Conservation (phyloP, 495 filamentous ascomycete genomes). For the Bryoglossum gracile region DNA sequence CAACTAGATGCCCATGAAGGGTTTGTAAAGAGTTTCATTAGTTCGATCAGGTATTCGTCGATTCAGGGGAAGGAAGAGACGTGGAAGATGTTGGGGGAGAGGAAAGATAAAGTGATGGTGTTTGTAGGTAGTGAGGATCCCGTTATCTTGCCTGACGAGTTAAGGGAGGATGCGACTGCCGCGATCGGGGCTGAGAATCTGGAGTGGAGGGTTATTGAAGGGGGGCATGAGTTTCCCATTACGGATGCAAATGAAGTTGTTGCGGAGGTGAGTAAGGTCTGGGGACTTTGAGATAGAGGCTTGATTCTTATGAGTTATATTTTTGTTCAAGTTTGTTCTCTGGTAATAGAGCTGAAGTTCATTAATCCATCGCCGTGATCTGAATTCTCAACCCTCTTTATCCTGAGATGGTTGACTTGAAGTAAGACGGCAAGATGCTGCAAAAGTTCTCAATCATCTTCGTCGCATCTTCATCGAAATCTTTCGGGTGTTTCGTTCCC, state of each 20-base stretch:
- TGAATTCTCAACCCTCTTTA: no score
- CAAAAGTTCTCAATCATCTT: no score
- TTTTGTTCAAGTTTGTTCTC: no score
- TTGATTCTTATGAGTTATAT: no score
- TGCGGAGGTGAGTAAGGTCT: constrained; percentile 9
- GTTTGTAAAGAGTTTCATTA: constrained; percentile 48
- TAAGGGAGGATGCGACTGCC: constrained; percentile 38
- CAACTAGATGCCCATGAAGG: constrained; percentile 48
- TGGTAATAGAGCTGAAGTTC: no score
- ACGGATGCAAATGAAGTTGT: constrained; percentile 32
- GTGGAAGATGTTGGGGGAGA: constrained; percentile 37
- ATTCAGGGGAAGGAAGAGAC: constrained; percentile 47
- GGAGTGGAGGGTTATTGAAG: constrained; percentile 35
- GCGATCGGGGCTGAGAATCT: constrained; percentile 36
- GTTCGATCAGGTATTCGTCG: constrained; percentile 44
- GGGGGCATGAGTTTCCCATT: constrained; percentile 47
- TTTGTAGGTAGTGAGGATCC: constrained; percentile 42
- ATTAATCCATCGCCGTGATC: no score
- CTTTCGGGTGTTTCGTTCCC: no score
- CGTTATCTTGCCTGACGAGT: constrained; percentile 37
- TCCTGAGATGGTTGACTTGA: no score
- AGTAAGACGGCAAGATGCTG: no score
- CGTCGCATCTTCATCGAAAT: no score
- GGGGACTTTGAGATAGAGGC: no score
- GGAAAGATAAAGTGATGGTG: constrained; percentile 39